phyloP scores from a whole-genome alignment of 192 early-diverging fungal species.

The Cetraspora pellucida region DNA sequence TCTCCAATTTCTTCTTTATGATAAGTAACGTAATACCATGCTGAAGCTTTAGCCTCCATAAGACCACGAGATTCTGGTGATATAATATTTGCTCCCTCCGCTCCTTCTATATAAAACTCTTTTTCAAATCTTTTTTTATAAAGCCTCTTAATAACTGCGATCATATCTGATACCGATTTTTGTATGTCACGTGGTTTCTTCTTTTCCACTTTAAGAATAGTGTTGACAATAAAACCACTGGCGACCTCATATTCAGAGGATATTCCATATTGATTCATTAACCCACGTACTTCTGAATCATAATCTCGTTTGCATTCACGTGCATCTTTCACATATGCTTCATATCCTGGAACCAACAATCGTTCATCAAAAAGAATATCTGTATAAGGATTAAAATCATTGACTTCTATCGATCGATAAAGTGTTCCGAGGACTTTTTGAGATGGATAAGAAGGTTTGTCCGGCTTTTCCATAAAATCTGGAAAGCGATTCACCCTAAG shows the following conservation, averaged over 20 bases:
- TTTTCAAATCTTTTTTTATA: constrained; percentile 56
- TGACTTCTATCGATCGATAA: constrained; percentile 50
- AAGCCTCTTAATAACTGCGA: constrained; percentile 37
- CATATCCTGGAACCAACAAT: constrained; percentile 51
- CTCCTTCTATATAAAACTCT: constrained; percentile 34
- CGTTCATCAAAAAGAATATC: constrained; percentile 44
- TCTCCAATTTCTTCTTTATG: constrained; percentile 42
- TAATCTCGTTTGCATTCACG: constrained; percentile 45
- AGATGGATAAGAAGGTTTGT: constrained; percentile 56
- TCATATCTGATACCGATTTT: constrained; percentile 47
- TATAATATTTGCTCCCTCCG: constrained; percentile 33
- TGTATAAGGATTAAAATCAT: constrained; percentile 50
- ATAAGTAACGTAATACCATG: constrained; percentile 78
- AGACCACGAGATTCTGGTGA: constrained; percentile 12
- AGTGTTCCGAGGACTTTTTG: constrained; percentile 56
- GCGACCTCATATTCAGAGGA: constrained; percentile 43
- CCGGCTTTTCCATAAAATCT: constrained; percentile 74
- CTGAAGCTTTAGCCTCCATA: constrained; percentile 56
- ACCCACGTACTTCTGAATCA: constrained; percentile 52
- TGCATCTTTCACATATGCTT: constrained; percentile 57
- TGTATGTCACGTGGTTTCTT: constrained; percentile 56
- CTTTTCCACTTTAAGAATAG: constrained; percentile 45
- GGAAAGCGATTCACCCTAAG: constrained; percentile 54
- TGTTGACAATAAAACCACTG: constrained; percentile 43
- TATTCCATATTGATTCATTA: constrained; percentile 73